Base-by-base conservation (phyloP, 2,329 filamentous ascomycete species). In the Colletotrichum lupini region DNA sequence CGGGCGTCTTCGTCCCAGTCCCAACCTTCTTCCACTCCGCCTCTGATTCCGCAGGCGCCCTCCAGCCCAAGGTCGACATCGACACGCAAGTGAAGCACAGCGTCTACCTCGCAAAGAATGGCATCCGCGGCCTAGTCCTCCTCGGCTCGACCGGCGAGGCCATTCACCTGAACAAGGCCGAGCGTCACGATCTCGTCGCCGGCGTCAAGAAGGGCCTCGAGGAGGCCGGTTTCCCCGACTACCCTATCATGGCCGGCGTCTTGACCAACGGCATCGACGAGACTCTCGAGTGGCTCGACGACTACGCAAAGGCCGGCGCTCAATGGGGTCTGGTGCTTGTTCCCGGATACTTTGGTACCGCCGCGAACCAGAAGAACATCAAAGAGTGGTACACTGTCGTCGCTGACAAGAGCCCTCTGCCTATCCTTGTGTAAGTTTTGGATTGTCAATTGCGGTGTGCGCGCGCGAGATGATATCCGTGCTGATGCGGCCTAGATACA, bases 91-190 rank as follows among this genome's bases (percentile, higher is more conserved):
- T 86, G 24, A 83, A 84, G 53, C 90, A 92, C 83, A 87, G 87
- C 16, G 79, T 92, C 2, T 89, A 90, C 76, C 88, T 92, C 26
- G 90, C 90, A 19, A 84, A 85, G 62, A 87, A 86, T 59, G 91
- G 91, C 49, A 88, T 92, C 75, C 86, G 83, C 67, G 91, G 91
- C 14, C 84, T 92, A 3, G 90, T 92, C 3, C 84, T 92, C 42
- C 85, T 92, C 46, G 91, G 91, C 30, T 90, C 87, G 52, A 92
- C 90, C 0, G 91, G 91, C 72, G 91, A 92, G 80, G 90, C 90
- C 2, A 87, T 92, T 28, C 90, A 91, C 80, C 82, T 92, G 68
- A 87, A 88, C 8, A 85, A 85, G 70, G 79, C 83, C 37, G 91
- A 92, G 79, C 88, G 90, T 60, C 85, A 84, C 73, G 84, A 87